Percentiles rank a stretch among this genome's conserved stretches.
phyloP scores from a whole-genome alignment of 306 rosid species.

The Ochetophila trinervis region DNA sequence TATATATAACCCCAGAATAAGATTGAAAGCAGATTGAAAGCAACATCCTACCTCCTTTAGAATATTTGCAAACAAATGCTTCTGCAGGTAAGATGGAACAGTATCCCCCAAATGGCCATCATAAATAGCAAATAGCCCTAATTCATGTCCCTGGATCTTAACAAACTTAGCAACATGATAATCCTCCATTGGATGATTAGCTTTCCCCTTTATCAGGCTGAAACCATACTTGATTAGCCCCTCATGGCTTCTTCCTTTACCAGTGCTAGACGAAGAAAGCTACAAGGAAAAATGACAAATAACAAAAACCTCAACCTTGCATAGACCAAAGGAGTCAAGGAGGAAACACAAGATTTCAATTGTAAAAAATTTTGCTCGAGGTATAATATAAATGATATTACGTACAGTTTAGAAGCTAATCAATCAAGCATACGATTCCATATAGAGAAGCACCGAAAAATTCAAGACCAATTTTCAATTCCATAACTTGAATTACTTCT shows the following conservation, averaged over 20 bases:
- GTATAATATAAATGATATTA: not conserved
- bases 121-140: constrained; percentile 89
- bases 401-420: not conserved
- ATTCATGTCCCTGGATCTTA: constrained; percentile 55
- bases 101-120: constrained; percentile 91
- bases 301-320: constrained; percentile 17
- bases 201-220: constrained; percentile 82
- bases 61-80: constrained; percentile 75
- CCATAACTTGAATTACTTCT: not conserved
- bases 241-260: constrained; percentile 69
- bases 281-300: constrained; percentile 30
- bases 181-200: constrained; percentile 99
- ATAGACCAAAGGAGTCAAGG: constrained; percentile 8
- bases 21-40: constrained; percentile 14
- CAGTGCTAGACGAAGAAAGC: constrained; percentile 72
- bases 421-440: not conserved
- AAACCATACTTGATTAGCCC: constrained; percentile 84
- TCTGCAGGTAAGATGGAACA: constrained; percentile 85
- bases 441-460: not conserved
- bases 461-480: not conserved
- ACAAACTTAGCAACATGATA: constrained; percentile 89
- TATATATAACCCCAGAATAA: constrained; percentile 12
- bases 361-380: not conserved
- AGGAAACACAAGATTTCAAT: constrained; percentile 23
- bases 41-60: constrained; percentile 63